Evolutionary conservation across 2,329 filamentous ascomycete species (phyloP), one percentile per base, ranked within the genome.

Genomic region (Beauveria sp.): DNA sequence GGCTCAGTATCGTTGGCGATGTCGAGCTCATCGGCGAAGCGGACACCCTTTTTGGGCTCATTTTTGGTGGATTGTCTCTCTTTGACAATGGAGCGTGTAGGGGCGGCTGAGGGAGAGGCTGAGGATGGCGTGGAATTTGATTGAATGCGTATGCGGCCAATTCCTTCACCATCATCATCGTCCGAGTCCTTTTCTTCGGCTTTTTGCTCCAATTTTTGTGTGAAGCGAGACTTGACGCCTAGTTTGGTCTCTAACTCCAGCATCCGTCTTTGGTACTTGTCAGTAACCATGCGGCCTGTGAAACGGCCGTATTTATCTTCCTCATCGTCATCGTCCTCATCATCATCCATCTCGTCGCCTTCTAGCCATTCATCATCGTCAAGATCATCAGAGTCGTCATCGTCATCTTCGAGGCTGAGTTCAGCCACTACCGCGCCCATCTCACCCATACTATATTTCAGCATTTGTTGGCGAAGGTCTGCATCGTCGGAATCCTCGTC

Each of bases 351-450:
- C 45, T 83, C 79, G 20, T 84, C 79, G 14, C 80, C 76, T 46
- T 79, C 75, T n/a, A 80, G 79, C 52, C 82, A 82, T 58, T 86
- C 85, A 43, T 81, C 75, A 20, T 78, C 78, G 53, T 81, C 75
- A 28, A 76, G 74, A 20, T 80, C 78, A 43, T 74, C 75, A 9
- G 82, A 79, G n/a, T 85, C 80, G 2, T 78, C 80, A 14, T 79
- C 78, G 26, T 80, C 83, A 2, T 93, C 87, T 64, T 96, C 91
- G 2, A 98, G 74, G 62, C 96, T 85, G 51, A 99, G 82, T 74
- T 98, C 92, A 18, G 95, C 95, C 18, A 99, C 95, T 3, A 99
- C 90, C 43, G 91, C 86, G 4, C 92, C 91, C 62, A 99, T 87
- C 72, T 98, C 93, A 50, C 88, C 87, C 74, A 96, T 81, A 64